Percentiles rank a stretch among this genome's conserved stretches.
Conservation (phyloP, 352 stramenopile genomes). For the Globisporangium camurandrum region DNA sequence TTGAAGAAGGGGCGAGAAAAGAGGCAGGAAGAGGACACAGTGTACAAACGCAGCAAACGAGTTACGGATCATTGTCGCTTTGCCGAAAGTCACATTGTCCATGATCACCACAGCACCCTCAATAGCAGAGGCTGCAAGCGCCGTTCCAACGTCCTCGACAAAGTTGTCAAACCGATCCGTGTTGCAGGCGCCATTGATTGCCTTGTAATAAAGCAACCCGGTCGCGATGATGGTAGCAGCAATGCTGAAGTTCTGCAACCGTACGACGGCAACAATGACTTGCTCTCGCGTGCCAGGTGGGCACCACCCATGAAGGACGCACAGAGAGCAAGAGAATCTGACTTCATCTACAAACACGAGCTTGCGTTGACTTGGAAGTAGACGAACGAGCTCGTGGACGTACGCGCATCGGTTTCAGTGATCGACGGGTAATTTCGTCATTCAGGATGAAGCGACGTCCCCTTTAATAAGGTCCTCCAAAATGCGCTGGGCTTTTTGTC, state of each 20-base stretch:
- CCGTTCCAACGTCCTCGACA: neutral
- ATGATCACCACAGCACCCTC: neutral
- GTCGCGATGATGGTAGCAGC: neutral
- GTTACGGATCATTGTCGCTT: neutral
- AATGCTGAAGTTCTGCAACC: neutral
- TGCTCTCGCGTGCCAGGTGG: neutral
- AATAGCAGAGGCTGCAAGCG: neutral
- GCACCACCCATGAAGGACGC: neutral
- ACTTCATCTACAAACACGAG: neutral
- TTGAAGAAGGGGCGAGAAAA: neutral
- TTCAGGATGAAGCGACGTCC: neutral
- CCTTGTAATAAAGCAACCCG: neutral
- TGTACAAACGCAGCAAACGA: neutral
- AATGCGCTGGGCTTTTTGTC: neutral
- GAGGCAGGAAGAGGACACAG: neutral
- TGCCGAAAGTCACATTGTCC: neutral
- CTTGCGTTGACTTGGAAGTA: neutral
- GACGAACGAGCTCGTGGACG: neutral
- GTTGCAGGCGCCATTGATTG: neutral
- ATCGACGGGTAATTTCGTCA: neutral
- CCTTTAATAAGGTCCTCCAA: neutral
- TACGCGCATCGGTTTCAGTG: neutral
- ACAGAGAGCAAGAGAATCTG: neutral
- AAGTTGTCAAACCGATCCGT: neutral
- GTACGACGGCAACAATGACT: neutral